Evolutionary conservation across 257 asterid genomes (phyloP), one percentile per base, ranked within the genome.

Genomic region (Primulina huaijiensis): DNA sequence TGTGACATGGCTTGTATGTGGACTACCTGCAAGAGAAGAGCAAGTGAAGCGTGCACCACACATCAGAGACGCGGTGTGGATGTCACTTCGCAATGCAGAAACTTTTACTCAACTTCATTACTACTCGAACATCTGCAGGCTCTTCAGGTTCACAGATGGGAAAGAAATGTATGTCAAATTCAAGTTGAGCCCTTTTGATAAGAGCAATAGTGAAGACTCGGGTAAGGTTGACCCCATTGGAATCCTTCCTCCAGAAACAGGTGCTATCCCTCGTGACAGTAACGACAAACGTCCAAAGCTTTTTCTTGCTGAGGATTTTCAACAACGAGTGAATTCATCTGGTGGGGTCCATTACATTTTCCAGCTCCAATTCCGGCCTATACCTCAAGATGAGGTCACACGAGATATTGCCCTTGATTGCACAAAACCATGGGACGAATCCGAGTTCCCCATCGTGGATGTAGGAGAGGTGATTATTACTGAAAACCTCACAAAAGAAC

Each of bases 211-310:
- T 17, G 91, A 84, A 75, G 92, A 91, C 69, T 80, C 88, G 0
- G 95, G 97, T 16, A 83, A 77, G 72, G 92, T 91, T 25, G 90
- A 89, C 76, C 95, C 96, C 2, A 77, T 43, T 3, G 96, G 97
- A 30, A 86, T 89, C 68, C 92, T 91, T 12, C 97, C 97, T 53
- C 97, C 97, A 0, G 97, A 91, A 70, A 91, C 97, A 19, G 97
- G 97, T 11, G 95, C 97, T 17, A 89, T 91, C 68, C 92, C 96
- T 0, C 82, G 96, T 60, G 86, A 83, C 73, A 33, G 65, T 57
- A 77, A 74, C 8, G 97, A 89, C 79, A 78, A 72, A 2, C 89
- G 97, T 19, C 96, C 96, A 0, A 31, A 84, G 62, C 90, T 85
- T 71, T 91, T 91, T 82, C 90, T 91, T 3, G 91, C 88, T 10